Evolutionary conservation across 1,139 yeast species (phyloP).

Genomic region (Yamadazyma pseudoaaseri): DNA sequence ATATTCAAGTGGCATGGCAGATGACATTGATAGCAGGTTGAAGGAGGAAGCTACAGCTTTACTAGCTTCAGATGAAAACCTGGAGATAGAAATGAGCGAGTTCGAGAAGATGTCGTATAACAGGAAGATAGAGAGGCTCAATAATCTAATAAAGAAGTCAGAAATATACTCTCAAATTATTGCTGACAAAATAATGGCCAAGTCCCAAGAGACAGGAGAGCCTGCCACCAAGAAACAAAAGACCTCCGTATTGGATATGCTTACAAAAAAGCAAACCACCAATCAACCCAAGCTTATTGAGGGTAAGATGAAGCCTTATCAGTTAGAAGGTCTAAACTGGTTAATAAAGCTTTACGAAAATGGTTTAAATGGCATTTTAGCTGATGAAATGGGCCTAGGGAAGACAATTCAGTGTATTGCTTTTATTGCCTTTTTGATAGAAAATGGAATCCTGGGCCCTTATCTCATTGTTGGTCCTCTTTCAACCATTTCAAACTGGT

Average conservation of each 20-base stretch:
- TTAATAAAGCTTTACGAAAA: constrained; percentile 82
- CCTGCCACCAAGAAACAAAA: constrained; percentile 8
- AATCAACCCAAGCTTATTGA: constrained; percentile 65
- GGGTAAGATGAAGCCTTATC: constrained; percentile 76
- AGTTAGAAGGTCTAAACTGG: constrained; percentile 91
- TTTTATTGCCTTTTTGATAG: constrained; percentile 71
- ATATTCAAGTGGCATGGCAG: constrained; percentile 1
- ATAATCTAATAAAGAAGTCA: constrained; percentile 75
- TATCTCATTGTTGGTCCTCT: constrained; percentile 85
- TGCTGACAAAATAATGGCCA: constrained; percentile 61
- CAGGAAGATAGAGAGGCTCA: constrained; percentile 57
- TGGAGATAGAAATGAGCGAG: constrained; percentile 27
- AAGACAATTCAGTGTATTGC: constrained; percentile 88
- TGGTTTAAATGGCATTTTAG: constrained; percentile 91
- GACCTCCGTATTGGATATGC: constrained; percentile 14
- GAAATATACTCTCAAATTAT: constrained; percentile 82
- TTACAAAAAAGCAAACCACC: constrained; percentile 21
- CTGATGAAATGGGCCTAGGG: constrained; percentile 97
- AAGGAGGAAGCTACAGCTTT: constrained; percentile 4
- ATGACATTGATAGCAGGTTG: constrained; percentile 1
- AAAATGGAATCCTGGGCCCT: constrained; percentile 80
- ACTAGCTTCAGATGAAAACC: constrained; percentile 4
- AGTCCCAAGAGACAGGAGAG: not conserved
- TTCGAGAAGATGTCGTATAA: constrained; percentile 41
- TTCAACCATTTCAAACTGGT: constrained; percentile 86